phyloP scores from a whole-genome alignment of 1,139 yeast species.

The Debaryomyces psychrophilus region DNA sequence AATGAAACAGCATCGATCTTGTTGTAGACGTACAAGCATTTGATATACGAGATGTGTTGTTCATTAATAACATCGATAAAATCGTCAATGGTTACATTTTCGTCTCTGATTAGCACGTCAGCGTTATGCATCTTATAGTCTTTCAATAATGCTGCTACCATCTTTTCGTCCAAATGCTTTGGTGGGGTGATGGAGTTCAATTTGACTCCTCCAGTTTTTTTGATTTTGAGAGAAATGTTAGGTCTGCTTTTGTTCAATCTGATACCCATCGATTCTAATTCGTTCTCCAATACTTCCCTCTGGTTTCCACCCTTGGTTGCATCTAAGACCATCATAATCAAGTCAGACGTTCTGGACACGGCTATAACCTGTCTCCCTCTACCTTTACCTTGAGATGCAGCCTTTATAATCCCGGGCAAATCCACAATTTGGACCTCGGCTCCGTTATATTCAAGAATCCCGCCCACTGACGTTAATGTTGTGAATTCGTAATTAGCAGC shows the following conservation, averaged over 20 bases:
- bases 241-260: constrained; percentile 82
- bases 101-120: constrained; percentile 88
- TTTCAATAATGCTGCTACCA: constrained; percentile 73
- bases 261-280: constrained; percentile 92
- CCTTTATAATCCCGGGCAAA: constrained; percentile 95
- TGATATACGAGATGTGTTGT: constrained; percentile 82
- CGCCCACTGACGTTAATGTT: constrained; percentile 94
- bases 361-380: constrained; percentile 97
- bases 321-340: constrained; percentile 90
- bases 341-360: constrained; percentile 92
- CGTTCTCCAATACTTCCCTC: constrained; percentile 81
- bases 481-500: constrained; percentile 96
- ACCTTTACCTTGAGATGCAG: constrained; percentile 97
- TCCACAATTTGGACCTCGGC: constrained; percentile 97
- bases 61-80: constrained; percentile 91
- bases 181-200: constrained; percentile 83
- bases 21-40: constrained; percentile 91
- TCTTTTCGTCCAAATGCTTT: constrained; percentile 76
- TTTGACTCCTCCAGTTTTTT: constrained; percentile 91
- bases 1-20: constrained; percentile 93
- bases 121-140: constrained; percentile 94
- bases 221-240: constrained; percentile 74
- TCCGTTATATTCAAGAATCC: constrained; percentile 90
- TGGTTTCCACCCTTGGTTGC: constrained; percentile 94
- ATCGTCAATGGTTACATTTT: constrained; percentile 87